Conservation (phyloP, 1,284 basidiomycete species). For the Leccinum fuscescens region DNA sequence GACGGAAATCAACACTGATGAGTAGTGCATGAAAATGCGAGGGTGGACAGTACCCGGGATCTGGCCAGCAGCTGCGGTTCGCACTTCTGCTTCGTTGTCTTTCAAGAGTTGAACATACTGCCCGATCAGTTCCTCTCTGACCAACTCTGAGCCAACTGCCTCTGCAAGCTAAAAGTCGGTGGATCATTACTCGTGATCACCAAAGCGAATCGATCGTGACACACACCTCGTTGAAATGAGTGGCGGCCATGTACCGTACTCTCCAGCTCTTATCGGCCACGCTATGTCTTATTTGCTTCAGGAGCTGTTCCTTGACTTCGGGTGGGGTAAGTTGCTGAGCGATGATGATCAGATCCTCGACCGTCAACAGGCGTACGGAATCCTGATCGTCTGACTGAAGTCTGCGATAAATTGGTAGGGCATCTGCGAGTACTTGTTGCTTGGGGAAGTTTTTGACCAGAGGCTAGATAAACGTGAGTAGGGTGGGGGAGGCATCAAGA, state of each 20-base stretch:
- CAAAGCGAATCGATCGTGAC: conserved; percentile 14
- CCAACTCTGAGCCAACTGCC: conserved; percentile 87
- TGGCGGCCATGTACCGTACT: conserved; percentile 98
- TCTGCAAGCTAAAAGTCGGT: conserved; percentile 70
- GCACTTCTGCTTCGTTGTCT: conserved; percentile 98
- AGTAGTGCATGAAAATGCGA: background rate
- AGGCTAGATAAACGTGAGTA: conserved; percentile 46
- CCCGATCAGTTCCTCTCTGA: conserved; percentile 90
- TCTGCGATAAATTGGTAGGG: conserved; percentile 91
- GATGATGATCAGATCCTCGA: conserved; percentile 94
- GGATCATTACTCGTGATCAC: conserved; percentile 4
- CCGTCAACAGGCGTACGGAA: conserved; percentile 93
- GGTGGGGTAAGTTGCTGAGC: conserved; percentile 80
- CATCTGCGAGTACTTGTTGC: conserved; percentile 82
- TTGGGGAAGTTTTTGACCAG: conserved; percentile 77
- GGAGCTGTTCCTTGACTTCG: conserved; percentile 89
- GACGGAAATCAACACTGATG: conserved; percentile 9
- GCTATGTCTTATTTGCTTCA: conserved; percentile 85
- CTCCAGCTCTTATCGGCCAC: conserved; percentile 98
- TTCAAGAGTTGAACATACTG: conserved; percentile 95
- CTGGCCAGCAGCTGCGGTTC: conserved; percentile 94
- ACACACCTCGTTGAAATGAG: conserved; percentile 88
- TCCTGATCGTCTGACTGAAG: conserved; percentile 98
- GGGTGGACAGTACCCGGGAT: conserved; percentile 74
- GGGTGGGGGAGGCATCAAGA: background rate